These are phyloP conservation scores for Eucalyptus erythrocorys DNA, from an alignment of 345 rosid genomes.

Conservation along the genomic window DNA sequence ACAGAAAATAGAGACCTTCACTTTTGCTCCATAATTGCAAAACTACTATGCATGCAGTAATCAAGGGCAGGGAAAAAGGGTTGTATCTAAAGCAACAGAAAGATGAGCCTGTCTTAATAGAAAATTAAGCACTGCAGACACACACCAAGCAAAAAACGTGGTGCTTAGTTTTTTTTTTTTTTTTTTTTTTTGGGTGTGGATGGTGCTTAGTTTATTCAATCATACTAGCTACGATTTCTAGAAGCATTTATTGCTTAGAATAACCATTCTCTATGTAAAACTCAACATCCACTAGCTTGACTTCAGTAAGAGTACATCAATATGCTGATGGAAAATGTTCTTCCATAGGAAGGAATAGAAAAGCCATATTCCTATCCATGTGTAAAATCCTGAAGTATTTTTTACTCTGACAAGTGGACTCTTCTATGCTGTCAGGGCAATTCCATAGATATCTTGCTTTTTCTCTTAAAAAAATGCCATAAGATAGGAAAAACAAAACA, in stretches of 20 bases:
- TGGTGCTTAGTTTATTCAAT: not conserved
- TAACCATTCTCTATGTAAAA: not conserved
- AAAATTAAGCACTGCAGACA: not conserved
- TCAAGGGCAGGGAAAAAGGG: not conserved
- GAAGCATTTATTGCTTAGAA: not conserved
- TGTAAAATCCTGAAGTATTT: not conserved
- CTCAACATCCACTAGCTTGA: not conserved
- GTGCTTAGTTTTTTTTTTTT: not conserved
- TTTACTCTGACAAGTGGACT: not conserved
- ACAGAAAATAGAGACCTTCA: not conserved
- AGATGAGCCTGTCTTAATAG: not conserved
- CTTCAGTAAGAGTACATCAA: not conserved
- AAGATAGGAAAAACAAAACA: not conserved
- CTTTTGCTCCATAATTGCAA: not conserved
- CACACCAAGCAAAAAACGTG: not conserved
- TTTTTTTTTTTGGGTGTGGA: too few relatives aligned
- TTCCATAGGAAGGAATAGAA: not conserved
- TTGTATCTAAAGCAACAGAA: not conserved
- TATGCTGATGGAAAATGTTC: not conserved
- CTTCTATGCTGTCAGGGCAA: not conserved
- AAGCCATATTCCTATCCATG: not conserved
- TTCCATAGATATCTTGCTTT: not conserved
- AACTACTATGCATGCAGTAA: not conserved
- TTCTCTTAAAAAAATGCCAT: not conserved
- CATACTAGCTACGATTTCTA: not conserved